Evolutionary conservation across 176 grass and related monocot species (phyloP), one percentile per base, ranked within the genome.

Genomic region (Cenchrus purpureus): DNA sequence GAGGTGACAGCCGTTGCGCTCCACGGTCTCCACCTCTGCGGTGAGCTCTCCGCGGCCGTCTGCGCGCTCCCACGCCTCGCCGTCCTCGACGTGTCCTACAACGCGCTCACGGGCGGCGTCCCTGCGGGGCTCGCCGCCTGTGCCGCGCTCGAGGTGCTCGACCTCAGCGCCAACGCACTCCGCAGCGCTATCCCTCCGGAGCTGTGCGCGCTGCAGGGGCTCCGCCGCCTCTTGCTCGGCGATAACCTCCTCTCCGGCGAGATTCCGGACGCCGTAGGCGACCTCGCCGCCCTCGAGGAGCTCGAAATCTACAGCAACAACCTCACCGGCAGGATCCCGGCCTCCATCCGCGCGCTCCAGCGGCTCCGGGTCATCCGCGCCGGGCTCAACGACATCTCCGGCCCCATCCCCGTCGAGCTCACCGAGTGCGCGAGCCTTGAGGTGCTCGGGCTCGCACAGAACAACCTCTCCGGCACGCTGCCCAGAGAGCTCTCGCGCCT

Each of bases 301-400:
- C 87, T 98, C 56, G 93, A 92, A 66, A 86, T 98, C 65, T 92
- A 93, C 68, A 93, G 85, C 54, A 98, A 98, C 88, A 93, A 93
- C 73, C 91, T 98, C 60, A 95, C 93, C 17, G 89, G 93, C 25
- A 65, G 2, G 32, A 98, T 98, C 76, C 95, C 95, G 4, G 12
- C 68, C 6, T 92, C 95, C 49, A 85, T 98, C 50, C 60, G 65
- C 25, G 61, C 52, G 79, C 84, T 98, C 12, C 90, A 81, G 84
- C 73, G 62, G 6, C 95, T 98, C 12, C 90, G 93, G 56, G 68
- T 93, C 42, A 86, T 98, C 82, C 89, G 93, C 11, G 93, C 91
- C 1, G 95, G 95, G 2, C 65, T 79, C 55, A 98, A 98, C 53
- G 5, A 67, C 16, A 78, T 98, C 49, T 93, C 91, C 12, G 95